phyloP scores from a whole-genome alignment of 2,329 filamentous ascomycete genomes.

The Trichoderma polysporum region DNA sequence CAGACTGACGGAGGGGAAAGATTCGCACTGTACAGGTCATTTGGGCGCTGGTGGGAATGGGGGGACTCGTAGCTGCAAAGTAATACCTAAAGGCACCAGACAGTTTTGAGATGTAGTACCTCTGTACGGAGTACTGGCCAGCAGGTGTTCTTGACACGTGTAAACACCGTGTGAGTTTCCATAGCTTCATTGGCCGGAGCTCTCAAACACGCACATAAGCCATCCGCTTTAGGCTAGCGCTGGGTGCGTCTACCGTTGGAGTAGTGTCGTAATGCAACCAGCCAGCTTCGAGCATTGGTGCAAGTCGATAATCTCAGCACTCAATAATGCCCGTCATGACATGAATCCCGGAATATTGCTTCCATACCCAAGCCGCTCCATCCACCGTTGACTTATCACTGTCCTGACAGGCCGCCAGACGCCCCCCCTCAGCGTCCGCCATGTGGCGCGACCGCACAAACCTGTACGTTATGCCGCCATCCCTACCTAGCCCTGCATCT shows the following conservation, averaged over 20 bases:
- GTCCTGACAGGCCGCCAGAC: constrained; percentile 30
- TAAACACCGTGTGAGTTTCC: background rate
- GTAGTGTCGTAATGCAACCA: constrained; percentile 19
- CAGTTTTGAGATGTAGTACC: background rate
- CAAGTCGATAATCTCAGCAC: background rate
- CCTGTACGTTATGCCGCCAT: constrained; percentile 61
- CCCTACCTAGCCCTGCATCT: background rate
- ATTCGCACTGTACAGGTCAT: constrained; percentile 1
- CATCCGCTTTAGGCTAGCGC: background rate
- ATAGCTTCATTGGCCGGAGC: background rate
- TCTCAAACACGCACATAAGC: background rate
- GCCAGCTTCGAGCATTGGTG: constrained; percentile 15
- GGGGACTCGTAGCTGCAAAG: background rate
- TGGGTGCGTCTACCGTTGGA: background rate
- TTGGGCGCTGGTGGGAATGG: background rate
- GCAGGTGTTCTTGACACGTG: constrained; percentile 5
- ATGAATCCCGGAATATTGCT: constrained; percentile 25
- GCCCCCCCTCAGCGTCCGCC: constrained; percentile 52
- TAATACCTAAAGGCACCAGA: background rate
- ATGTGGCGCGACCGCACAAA: constrained; percentile 99
- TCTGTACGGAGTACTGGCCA: background rate
- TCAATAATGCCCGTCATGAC: constrained; percentile 6
- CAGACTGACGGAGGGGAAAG: background rate
- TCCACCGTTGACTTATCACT: constrained; percentile 10
- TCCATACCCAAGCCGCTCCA: constrained; percentile 16